Evolutionary conservation across 208 protist genomes (phyloP).

Genomic region (Leptomonas pyrrhocoris): DNA sequence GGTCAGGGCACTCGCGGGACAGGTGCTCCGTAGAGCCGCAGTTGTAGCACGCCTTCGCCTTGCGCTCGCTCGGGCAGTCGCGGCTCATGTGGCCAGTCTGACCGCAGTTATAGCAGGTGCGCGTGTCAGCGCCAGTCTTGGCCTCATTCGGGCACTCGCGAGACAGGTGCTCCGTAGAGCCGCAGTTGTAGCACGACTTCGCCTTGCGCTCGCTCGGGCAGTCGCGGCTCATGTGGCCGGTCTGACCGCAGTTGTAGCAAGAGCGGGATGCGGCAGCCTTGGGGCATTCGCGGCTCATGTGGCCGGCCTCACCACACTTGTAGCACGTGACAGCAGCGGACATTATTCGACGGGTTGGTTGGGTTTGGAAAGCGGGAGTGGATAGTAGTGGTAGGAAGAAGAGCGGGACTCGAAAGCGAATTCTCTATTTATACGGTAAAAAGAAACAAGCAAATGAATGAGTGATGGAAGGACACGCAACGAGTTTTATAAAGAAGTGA

Average conservation of each 20-base stretch:
- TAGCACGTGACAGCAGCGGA: slow-evolving; percentile 62
- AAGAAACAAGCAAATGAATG: background rate
- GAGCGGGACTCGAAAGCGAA: slow-evolving; percentile 15
- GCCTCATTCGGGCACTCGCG: slow-evolving; percentile 66
- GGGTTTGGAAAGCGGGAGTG: background rate
- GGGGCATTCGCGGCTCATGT: slow-evolving; percentile 76
- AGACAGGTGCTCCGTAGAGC: slow-evolving; percentile 70
- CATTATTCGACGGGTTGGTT: slow-evolving; percentile 32
- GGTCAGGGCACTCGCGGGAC: slow-evolving; percentile 67
- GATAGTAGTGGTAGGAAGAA: background rate
- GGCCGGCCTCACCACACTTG: slow-evolving; percentile 64
- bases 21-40: slow-evolving; percentile 61
- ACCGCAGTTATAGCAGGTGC: slow-evolving; percentile 75
- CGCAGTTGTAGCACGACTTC: slow-evolving; percentile 76
- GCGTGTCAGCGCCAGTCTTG: slow-evolving; percentile 50
- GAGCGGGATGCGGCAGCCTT: slow-evolving; percentile 36
- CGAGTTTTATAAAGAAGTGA: background rate
- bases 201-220: slow-evolving; percentile 58
- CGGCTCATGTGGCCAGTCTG: slow-evolving; percentile 70
- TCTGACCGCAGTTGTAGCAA: slow-evolving; percentile 78
- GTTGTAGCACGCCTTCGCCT: slow-evolving; percentile 53
- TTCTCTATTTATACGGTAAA: background rate
- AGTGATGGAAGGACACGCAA: background rate
- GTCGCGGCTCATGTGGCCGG: slow-evolving; percentile 74
- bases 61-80: slow-evolving; percentile 69